These are phyloP conservation scores for Talaromyces sp. DNA, from an alignment of 2,329 filamentous ascomycete genomes.

Conservation along the genomic window DNA sequence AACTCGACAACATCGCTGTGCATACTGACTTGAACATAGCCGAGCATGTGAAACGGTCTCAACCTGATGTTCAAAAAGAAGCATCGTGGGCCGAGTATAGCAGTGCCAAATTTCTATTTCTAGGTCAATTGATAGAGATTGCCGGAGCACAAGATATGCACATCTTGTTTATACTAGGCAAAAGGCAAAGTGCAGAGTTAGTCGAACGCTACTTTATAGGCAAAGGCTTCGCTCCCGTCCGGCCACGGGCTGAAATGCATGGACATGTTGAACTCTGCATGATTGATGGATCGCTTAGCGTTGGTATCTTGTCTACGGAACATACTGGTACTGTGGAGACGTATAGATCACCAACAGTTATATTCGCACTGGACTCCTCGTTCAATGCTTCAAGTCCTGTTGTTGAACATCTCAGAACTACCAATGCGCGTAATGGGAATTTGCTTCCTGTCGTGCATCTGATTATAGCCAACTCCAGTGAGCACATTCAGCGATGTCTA, in stretches of 20 bases:
- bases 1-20: conserved; percentile 42
- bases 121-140: conserved; percentile 42
- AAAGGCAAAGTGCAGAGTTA: conserved; percentile 35
- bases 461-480: conserved; percentile 45
- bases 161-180: conserved; percentile 38
- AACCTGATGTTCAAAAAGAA: conserved; percentile 35
- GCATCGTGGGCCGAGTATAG: conserved; percentile 48
- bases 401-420: conserved; percentile 39
- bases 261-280: conserved; percentile 35
- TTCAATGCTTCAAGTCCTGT: conserved; percentile 40
- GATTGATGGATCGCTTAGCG: conserved; percentile 34
- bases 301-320: conserved; percentile 33
- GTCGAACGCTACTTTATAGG: conserved; percentile 43
- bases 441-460: conserved; percentile 45
- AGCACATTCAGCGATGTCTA: conserved; percentile 46
- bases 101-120: conserved; percentile 45
- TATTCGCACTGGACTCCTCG: conserved; percentile 45
- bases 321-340: conserved; percentile 31
- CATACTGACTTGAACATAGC: conserved; percentile 46
- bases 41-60: conserved; percentile 34
- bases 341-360: conserved; percentile 36
- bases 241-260: conserved; percentile 32
- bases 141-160: conserved; percentile 35
- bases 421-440: conserved; percentile 31
- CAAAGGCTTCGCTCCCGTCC: conserved; percentile 37